phyloP scores from a whole-genome alignment of 2,329 filamentous ascomycete genomes.

The Pezicula rhizophila region DNA sequence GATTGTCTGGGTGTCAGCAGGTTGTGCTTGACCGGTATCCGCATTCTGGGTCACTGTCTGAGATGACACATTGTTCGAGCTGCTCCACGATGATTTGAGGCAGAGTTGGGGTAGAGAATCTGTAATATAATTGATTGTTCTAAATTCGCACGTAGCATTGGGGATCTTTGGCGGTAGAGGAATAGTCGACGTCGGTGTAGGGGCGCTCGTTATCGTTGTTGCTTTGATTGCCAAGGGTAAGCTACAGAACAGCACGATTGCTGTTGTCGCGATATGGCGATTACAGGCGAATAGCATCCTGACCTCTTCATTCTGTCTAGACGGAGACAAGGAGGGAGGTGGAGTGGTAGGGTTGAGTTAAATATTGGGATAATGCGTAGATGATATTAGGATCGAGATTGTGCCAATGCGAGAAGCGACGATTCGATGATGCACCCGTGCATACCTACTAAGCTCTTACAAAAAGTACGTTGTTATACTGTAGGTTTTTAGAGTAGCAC shows the following conservation, averaged over 20 bases:
- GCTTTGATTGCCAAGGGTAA: conserved; percentile 6
- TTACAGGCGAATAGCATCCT: conserved; percentile 15
- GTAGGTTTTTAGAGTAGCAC: too few species aligned
- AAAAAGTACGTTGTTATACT: too few species aligned
- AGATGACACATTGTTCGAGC: conserved; percentile 10
- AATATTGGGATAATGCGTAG: too few species aligned
- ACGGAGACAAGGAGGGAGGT: not conserved
- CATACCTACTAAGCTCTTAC: too few species aligned
- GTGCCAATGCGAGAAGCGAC: too few species aligned
- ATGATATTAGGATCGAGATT: too few species aligned
- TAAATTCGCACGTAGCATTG: conserved; percentile 24
- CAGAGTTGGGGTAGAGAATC: conserved; percentile 27
- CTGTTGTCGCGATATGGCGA: conserved; percentile 13
- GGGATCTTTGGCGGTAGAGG: conserved; percentile 6
- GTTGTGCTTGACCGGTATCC: not conserved
- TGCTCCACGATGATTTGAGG: conserved; percentile 24
- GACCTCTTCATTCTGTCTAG: conserved; percentile 6
- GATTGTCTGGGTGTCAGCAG: not conserved
- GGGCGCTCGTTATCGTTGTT: conserved; percentile 16
- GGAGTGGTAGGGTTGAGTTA: not conserved
- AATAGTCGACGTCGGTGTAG: conserved; percentile 1
- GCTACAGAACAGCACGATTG: conserved; percentile 13
- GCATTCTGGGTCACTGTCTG: not conserved
- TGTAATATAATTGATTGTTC: conserved; percentile 31
- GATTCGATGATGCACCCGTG: too few species aligned